Conservation (phyloP, 805 yeast genomes). For the Schwanniomyces pseudopolymorphus region DNA sequence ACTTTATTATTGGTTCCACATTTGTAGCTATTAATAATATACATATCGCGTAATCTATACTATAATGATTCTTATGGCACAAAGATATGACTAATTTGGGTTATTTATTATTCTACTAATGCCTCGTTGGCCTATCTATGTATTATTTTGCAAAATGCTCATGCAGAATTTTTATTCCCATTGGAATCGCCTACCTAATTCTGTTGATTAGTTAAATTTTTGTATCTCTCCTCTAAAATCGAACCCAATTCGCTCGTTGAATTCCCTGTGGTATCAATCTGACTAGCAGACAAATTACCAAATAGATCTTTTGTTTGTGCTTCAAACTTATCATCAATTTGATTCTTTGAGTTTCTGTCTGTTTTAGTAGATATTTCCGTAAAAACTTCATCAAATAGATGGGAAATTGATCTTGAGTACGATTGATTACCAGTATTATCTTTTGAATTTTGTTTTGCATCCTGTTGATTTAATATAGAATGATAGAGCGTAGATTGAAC, state of each 20-base stretch:
- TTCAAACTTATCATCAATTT: slow-evolving; percentile 4
- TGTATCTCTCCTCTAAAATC: slow-evolving; percentile 19
- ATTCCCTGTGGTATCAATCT: slow-evolving; percentile 12
- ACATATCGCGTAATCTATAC: too few relatives aligned
- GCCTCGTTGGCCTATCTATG: background rate
- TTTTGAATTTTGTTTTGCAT: background rate
- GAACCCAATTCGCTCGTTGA: slow-evolving; percentile 24
- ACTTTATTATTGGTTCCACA: background rate
- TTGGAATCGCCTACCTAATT: background rate
- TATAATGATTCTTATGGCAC: background rate
- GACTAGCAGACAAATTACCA: slow-evolving; percentile 5
- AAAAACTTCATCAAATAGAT: slow-evolving; percentile 30
- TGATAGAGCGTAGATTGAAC: slow-evolving; percentile 33
- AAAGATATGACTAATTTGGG: too few relatives aligned
- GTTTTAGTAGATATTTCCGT: slow-evolving; percentile 3
- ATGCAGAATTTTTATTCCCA: background rate
- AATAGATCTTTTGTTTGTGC: slow-evolving; percentile 7
- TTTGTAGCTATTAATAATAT: background rate
- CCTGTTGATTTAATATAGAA: slow-evolving; percentile 17
- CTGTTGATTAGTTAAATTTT: slow-evolving; percentile 15
- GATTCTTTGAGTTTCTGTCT: background rate
- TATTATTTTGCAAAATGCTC: background rate
- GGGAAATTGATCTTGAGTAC: slow-evolving; percentile 29
- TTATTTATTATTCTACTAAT: background rate
- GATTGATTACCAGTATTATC: slow-evolving; percentile 11